Percentiles rank a stretch among this genome's conserved stretches.
Conservation (phyloP, 2,329 filamentous ascomycete species). For the Aspergillus viridinutans region DNA sequence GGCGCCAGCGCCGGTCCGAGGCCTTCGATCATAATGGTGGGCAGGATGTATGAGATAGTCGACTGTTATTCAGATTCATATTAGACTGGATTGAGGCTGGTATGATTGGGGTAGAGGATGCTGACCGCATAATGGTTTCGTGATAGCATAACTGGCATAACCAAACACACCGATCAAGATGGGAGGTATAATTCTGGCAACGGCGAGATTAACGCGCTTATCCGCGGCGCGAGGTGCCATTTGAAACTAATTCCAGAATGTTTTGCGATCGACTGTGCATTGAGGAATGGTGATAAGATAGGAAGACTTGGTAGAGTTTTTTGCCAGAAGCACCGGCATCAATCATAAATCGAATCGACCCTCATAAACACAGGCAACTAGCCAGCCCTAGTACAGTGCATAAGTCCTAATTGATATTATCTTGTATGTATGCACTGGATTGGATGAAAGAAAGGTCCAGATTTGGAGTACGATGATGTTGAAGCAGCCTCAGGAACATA, state of each 20-base stretch:
- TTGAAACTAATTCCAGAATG: conserved; percentile 17
- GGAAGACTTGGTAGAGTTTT: neutral
- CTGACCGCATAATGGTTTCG: conserved; percentile 65
- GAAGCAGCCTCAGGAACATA: conserved; percentile 4
- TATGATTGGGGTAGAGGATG: conserved; percentile 12
- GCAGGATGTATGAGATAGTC: conserved; percentile 62
- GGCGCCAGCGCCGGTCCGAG: conserved; percentile 56
- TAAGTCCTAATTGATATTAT: neutral
- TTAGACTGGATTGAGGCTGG: neutral
- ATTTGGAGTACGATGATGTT: conserved; percentile 1
- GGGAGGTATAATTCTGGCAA: conserved; percentile 64
- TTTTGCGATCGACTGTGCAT: conserved; percentile 10
- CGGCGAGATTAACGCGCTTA: conserved; percentile 52
- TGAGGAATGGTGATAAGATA: conserved; percentile 4
- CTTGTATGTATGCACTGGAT: neutral
- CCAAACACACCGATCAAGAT: conserved; percentile 63
- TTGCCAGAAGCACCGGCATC: neutral
- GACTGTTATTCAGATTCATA: conserved; percentile 47
- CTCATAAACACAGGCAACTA: neutral
- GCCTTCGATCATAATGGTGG: conserved; percentile 33
- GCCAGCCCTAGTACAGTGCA: neutral
- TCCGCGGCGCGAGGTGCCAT: conserved; percentile 29
- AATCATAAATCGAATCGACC: neutral
- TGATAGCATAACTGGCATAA: conserved; percentile 68
- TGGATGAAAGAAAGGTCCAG: neutral